phyloP scores from a whole-genome alignment of 73 alveolate genomes.

The Symbiodinium natans region DNA sequence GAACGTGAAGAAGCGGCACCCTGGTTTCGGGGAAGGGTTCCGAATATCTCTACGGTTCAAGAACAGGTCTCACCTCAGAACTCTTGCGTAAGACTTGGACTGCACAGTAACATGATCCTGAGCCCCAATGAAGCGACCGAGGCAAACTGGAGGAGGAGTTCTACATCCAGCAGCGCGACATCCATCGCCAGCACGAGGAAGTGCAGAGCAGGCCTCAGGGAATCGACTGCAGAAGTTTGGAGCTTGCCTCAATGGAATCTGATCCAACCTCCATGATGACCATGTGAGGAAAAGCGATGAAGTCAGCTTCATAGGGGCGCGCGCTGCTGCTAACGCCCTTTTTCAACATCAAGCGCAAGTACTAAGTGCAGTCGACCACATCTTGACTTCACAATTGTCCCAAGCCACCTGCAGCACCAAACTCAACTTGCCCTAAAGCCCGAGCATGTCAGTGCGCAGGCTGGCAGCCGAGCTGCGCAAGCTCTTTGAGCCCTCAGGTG shows the following conservation, averaged over 20 bases:
- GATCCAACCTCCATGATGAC: neutral
- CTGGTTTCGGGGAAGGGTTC: no score
- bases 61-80: no score
- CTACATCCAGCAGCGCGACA: constrained; percentile 13
- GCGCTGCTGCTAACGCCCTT: neutral
- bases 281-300: no score
- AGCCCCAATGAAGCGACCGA: no score
- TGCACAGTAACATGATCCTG: no score
- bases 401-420: neutral
- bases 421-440: neutral
- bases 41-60: no score
- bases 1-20: no score
- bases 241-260: neutral
- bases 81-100: no score
- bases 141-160: constrained; percentile 3
- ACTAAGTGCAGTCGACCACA: neutral
- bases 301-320: neutral
- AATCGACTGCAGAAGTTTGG: neutral
- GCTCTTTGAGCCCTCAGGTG: neutral
- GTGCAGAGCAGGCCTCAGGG: neutral
- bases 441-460: neutral
- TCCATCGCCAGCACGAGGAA: constrained; percentile 10
- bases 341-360: neutral
- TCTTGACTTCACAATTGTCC: neutral
- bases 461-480: neutral